Conservation (phyloP, 768 basidiomycete genomes). For the Rhodocollybia butyracea region DNA sequence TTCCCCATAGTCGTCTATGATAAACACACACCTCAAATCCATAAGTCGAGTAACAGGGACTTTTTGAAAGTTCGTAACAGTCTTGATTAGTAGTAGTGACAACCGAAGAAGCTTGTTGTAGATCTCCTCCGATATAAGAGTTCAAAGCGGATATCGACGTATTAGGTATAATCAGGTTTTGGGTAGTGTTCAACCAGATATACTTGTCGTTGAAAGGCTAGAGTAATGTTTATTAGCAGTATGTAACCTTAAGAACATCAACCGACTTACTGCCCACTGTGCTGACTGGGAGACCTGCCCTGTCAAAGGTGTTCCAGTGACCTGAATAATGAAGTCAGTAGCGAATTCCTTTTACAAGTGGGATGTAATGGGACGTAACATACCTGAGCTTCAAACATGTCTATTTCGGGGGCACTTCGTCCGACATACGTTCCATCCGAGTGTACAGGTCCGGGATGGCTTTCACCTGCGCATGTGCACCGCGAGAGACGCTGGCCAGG, state of each 20-base stretch:
- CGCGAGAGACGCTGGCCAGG: conserved; percentile 78
- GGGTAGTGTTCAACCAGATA: conserved; percentile 45
- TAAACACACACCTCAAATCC: no score
- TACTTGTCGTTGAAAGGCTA: conserved; percentile 59
- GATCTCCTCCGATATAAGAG: conserved; percentile 48
- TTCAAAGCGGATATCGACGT: conserved; percentile 42
- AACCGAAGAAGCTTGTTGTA: conserved; percentile 61
- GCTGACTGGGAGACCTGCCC: conserved; percentile 79
- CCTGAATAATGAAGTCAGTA: no score
- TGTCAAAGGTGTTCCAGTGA: no score
- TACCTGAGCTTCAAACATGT: conserved; percentile 82
- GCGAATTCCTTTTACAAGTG: no score
- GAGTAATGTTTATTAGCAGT: neutral
- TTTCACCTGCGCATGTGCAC: conserved; percentile 80
- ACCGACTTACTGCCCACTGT: conserved; percentile 67
- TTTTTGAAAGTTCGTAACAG: conserved; percentile 46
- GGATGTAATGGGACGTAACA: no score
- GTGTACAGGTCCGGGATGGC: conserved; percentile 68
- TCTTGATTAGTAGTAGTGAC: conserved; percentile 48
- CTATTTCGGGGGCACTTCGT: conserved; percentile 85
- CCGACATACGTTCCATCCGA: conserved; percentile 60
- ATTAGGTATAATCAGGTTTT: conserved; percentile 41
- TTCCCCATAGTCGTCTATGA: no score
- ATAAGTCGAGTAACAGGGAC: conserved; percentile 54
- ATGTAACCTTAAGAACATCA: conserved; percentile 14